These are phyloP conservation scores for Pilobolus umbonatus DNA, from an alignment of 192 early-diverging fungal genomes.

Conservation along the genomic window DNA sequence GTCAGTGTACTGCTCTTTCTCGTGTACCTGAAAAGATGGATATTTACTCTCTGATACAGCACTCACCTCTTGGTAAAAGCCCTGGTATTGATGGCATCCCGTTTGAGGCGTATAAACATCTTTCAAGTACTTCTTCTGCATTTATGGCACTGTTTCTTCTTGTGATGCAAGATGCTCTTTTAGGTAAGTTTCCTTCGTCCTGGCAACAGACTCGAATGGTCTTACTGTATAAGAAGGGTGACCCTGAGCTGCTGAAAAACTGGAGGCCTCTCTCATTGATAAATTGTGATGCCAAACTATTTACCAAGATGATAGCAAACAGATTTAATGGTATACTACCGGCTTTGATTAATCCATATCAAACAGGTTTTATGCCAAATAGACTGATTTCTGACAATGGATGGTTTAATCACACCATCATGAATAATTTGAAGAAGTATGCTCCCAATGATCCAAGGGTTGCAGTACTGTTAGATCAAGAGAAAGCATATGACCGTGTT, in stretches of 20 bases:
- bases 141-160: not conserved
- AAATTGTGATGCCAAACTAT: constrained; percentile 21
- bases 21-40: no score
- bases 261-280: constrained; percentile 17
- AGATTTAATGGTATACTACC: not conserved
- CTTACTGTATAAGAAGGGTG: constrained; percentile 26
- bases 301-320: not conserved
- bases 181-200: not conserved
- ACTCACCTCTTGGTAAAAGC: not conserved
- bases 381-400: constrained; percentile 17
- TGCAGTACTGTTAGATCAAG: constrained; percentile 19
- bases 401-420: not conserved
- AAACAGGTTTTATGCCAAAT: constrained; percentile 22
- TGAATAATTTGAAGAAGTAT: not conserved
- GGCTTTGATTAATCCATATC: constrained; percentile 11
- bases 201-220: constrained; percentile 17
- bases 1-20: no score
- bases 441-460: no score
- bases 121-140: no score
- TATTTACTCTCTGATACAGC: no score
- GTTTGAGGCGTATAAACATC: no score
- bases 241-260: constrained; percentile 13
- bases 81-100: constrained; percentile 12
- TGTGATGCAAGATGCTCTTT: not conserved
- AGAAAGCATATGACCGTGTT: constrained; percentile 30